Evolutionary conservation across 495 filamentous ascomycete genomes (phyloP).

Genomic region (Talaromyces trachyspermus): DNA sequence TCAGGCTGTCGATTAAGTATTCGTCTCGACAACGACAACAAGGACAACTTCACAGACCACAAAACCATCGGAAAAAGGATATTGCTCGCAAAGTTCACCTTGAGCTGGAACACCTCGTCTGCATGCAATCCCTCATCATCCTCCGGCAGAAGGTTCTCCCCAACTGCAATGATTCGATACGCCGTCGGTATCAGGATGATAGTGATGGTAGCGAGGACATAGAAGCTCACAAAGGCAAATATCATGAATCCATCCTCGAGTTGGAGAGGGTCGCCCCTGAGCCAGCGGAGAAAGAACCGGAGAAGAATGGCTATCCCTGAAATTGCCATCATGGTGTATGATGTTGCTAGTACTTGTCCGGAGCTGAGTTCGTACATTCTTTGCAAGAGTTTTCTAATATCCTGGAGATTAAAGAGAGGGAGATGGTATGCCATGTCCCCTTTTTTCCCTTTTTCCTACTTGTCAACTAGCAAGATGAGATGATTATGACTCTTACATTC

Average conservation of each 20-base stretch:
- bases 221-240: slow-evolving; percentile 23
- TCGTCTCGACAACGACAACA: slow-evolving; percentile 35
- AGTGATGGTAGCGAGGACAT: slow-evolving; percentile 24
- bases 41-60: slow-evolving; percentile 40
- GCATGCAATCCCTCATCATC: slow-evolving; percentile 16
- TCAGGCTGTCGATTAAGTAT: slow-evolving; percentile 24
- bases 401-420: background rate
- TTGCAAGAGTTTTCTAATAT: background rate
- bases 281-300: slow-evolving; percentile 1
- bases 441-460: too few relatives aligned
- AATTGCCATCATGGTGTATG: background rate
- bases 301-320: background rate
- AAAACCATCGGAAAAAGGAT: slow-evolving; percentile 35
- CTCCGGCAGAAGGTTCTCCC: slow-evolving; percentile 1
- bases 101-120: slow-evolving; percentile 22
- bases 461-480: too few relatives aligned
- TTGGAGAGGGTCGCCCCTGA: slow-evolving; percentile 12
- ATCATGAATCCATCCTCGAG: slow-evolving; percentile 27
- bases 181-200: slow-evolving; percentile 23
- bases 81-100: slow-evolving; percentile 33
- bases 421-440: background rate
- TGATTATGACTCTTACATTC: too few relatives aligned
- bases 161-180: slow-evolving; percentile 14
- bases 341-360: background rate
- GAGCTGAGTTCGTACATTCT: slow-evolving; percentile 2